Evolutionary conservation across 768 basidiomycete species (phyloP), one percentile per base, ranked within the genome.

Genomic region (Rhodocollybia butyracea): DNA sequence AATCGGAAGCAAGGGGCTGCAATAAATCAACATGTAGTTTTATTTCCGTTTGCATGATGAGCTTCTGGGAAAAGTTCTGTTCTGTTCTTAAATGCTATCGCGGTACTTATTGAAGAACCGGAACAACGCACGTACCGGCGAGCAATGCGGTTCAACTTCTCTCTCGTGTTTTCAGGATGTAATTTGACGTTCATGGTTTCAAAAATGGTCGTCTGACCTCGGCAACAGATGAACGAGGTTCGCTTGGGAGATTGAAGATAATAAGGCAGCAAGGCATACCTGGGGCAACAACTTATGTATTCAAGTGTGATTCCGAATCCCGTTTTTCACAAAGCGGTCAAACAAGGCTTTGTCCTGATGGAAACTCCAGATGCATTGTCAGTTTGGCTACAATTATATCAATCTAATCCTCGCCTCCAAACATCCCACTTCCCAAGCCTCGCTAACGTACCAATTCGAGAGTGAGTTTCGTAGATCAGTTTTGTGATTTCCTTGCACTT

Each of bases 371-470:
- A n/a, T n/a, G n/a, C n/a, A n/a, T n/a, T n/a, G n/a, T n/a, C n/a
- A n/a, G n/a, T n/a, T n/a, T n/a, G n/a, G n/a, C n/a, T n/a, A 24
- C 31, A 21, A 50, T 50, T 47, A 21, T 12, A 17, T 51, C 27
- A 50, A 26, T 39, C 36, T 47, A 56, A 38, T 19, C 55, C 36
- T 40, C 19, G 13, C 29, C 46, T 24, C 55, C 48, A 48, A n/a
- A 19, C 55, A 19, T 36, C 55, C 55, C 46, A 47, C 21, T 40
- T 24, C 19, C 19, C 27, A 24, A 56, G 3, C 19, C 41, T 47
- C 27, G 17, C 17, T 36, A 30, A 45, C 24, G 55, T 36, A 42
- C 55, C 29, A 31, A 55, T 50, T 30, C 41, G 34, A 39, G 29
- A 40, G 21, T 54, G 53, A 12, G 45, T 15, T 13, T 54, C 43